Conservation (phyloP, 176 grass and related monocot genomes). For the Ensete ventricosum region DNA sequence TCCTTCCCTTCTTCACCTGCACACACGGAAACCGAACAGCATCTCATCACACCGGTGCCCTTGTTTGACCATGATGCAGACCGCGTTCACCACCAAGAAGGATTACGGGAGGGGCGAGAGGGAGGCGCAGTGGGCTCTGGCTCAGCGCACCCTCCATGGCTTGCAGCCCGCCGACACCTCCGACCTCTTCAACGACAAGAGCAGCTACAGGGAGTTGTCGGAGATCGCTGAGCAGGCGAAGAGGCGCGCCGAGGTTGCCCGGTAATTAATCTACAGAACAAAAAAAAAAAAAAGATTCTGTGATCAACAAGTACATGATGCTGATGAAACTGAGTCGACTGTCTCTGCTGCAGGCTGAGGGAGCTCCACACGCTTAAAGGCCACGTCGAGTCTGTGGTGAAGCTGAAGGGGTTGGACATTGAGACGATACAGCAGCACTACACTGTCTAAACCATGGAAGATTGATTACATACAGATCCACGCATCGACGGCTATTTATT, state of each 20-base stretch:
- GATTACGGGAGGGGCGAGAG: conserved; percentile 81
- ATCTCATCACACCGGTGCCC: neutral
- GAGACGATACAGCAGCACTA: conserved; percentile 35
- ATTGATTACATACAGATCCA: neutral
- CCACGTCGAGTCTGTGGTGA: conserved; percentile 36
- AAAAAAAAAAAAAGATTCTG: too few species aligned
- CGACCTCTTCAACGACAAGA: conserved; percentile 35
- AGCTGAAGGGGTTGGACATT: conserved; percentile 40
- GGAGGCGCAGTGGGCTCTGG: conserved; percentile 89
- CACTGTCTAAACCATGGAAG: conserved; percentile 16
- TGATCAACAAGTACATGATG: neutral
- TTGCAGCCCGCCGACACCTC: conserved; percentile 31
- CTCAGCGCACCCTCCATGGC: conserved; percentile 69
- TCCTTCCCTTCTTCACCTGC: neutral
- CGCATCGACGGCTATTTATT: too few species aligned
- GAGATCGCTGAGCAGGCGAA: conserved; percentile 89
- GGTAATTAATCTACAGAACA: conserved; percentile 23
- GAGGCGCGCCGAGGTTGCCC: conserved; percentile 67
- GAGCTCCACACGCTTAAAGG: conserved; percentile 42
- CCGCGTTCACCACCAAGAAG: conserved; percentile 57
- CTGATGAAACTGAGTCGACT: neutral
- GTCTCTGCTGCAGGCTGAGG: conserved; percentile 23
- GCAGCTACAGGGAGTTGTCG: conserved; percentile 63
- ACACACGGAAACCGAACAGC: neutral
- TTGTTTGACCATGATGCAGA: conserved; percentile 21